Conservation (phyloP, 73 alveolate species). For the Paramecium pentaurelia region DNA sequence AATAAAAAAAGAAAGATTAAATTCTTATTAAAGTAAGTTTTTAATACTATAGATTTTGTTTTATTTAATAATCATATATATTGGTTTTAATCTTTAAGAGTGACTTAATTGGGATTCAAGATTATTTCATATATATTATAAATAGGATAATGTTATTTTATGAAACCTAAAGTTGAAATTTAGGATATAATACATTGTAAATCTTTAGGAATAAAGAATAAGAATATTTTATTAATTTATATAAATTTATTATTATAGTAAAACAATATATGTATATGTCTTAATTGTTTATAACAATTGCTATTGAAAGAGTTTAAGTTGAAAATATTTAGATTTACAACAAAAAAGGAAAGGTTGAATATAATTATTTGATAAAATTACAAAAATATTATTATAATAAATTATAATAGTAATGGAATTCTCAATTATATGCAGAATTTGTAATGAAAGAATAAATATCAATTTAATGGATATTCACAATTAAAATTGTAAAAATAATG, state of each 20-base stretch:
- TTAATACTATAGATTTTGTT: background rate
- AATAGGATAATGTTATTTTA: background rate
- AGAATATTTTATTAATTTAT: too few species aligned
- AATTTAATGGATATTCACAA: background rate
- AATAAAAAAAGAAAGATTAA: too few species aligned
- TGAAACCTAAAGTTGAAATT: background rate
- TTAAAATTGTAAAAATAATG: background rate
- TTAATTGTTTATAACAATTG: too few species aligned
- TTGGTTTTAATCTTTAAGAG: background rate
- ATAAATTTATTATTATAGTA: too few species aligned
- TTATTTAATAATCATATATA: background rate
- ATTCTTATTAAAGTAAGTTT: background rate
- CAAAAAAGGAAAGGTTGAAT: too few species aligned
- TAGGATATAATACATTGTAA: too few species aligned
- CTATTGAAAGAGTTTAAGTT: too few species aligned
- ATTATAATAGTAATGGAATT: background rate
- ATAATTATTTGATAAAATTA: too few species aligned
- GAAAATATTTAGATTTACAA: too few species aligned
- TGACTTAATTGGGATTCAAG: background rate
- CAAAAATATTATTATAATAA: background rate
- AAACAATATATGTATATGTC: too few species aligned
- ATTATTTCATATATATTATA: too few species aligned
- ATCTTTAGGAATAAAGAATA: background rate
- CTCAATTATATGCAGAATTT: background rate
- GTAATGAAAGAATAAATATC: background rate